Evolutionary conservation across 2,329 filamentous ascomycete genomes (phyloP).

Genomic region (Fusarium brevicatenulatum): DNA sequence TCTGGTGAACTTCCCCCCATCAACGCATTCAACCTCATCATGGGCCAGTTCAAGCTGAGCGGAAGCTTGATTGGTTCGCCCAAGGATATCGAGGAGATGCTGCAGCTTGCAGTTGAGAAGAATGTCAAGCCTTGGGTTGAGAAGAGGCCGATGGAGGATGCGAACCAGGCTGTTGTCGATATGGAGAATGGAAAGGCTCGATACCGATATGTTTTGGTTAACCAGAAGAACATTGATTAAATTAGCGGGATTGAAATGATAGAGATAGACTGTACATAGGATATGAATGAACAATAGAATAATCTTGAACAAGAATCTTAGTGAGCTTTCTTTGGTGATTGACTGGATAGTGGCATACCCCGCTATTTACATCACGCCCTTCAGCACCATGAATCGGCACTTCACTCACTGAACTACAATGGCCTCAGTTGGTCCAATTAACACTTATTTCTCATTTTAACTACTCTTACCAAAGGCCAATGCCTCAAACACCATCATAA

Average conservation of each 20-base stretch:
- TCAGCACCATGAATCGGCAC: neutral
- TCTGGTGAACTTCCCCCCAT: conserved; percentile 40
- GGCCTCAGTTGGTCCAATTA: too few relatives aligned
- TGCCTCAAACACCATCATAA: conserved; percentile 44
- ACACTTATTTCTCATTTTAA: rapidly evolving
- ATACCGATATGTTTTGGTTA: conserved; percentile 59
- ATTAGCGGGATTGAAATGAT: neutral
- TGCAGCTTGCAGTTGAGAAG: conserved; percentile 66
- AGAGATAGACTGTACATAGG: conserved; percentile 9
- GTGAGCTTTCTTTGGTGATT: neutral
- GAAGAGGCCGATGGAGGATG: conserved; percentile 63
- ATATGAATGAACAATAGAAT: conserved; percentile 17
- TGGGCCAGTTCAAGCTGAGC: conserved; percentile 52
- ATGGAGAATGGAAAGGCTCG: conserved; percentile 64
- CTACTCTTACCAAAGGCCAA: rapidly evolving
- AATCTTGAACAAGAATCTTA: conserved; percentile 2
- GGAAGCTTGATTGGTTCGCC: conserved; percentile 61
- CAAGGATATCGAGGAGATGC: conserved; percentile 67
- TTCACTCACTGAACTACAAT: neutral
- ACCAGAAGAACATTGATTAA: conserved; percentile 47
- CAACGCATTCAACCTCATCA: conserved; percentile 39
- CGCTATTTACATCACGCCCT: conserved; percentile 35
- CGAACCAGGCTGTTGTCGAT: conserved; percentile 64
- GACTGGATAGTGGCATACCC: conserved; percentile 32
- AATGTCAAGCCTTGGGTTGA: conserved; percentile 67